Conservation (phyloP, 1,139 yeast species). For the Pichia sp. region DNA sequence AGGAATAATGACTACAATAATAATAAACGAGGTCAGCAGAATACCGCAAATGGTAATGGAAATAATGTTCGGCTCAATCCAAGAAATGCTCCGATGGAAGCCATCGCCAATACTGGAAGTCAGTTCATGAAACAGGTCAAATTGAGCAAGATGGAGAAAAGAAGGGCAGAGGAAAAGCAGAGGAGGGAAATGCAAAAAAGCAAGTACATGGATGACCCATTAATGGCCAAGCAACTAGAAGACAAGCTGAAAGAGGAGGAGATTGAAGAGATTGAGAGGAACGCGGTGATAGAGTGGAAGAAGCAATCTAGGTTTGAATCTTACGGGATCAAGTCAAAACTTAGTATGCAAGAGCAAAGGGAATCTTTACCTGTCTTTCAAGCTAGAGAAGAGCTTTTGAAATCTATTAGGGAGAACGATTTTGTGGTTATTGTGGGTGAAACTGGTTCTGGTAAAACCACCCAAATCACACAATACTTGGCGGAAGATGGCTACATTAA, state of each 20-base stretch:
- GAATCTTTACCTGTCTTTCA: conserved; percentile 66
- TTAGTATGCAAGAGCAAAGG: conserved; percentile 58
- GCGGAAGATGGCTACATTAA: conserved; percentile 89
- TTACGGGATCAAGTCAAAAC: conserved; percentile 48
- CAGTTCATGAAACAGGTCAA: conserved; percentile 56
- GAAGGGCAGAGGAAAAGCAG: conserved; percentile 39
- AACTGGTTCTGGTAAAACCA: conserved; percentile 67
- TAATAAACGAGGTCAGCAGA: neutral
- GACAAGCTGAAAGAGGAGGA: conserved; percentile 20
- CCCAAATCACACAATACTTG: conserved; percentile 59
- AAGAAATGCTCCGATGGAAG: conserved; percentile 39
- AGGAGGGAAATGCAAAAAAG: conserved; percentile 24
- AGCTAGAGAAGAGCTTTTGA: conserved; percentile 51
- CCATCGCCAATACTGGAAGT: conserved; percentile 78
- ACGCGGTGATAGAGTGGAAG: conserved; percentile 41
- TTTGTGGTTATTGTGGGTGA: conserved; percentile 90
- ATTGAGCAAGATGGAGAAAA: conserved; percentile 48
- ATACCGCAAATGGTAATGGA: neutral
- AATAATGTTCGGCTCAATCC: conserved; percentile 2
- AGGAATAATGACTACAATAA: neutral
- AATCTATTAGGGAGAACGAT: conserved; percentile 56
- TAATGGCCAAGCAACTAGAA: conserved; percentile 12
- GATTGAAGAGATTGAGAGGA: conserved; percentile 17
- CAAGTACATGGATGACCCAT: conserved; percentile 38
- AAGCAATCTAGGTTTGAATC: conserved; percentile 35